These are phyloP conservation scores for Priceomyces melissophilus DNA, from an alignment of 805 yeast genomes.

Conservation along the genomic window DNA sequence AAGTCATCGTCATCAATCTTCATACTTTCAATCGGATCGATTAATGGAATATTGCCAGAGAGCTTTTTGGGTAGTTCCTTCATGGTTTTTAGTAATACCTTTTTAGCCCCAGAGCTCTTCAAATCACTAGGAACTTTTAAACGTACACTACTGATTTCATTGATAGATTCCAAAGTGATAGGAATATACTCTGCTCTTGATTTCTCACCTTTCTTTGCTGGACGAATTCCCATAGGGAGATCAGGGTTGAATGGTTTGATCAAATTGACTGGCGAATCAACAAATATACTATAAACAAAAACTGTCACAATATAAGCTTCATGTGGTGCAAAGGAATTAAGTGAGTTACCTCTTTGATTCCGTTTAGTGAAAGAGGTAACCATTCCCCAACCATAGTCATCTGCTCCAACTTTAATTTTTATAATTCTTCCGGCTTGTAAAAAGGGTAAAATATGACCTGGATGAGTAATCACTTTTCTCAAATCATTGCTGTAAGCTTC, in stretches of 20 bases:
- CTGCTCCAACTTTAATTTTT: slow-evolving; percentile 55
- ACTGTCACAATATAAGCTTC: slow-evolving; percentile 88
- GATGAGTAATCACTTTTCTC: slow-evolving; percentile 83
- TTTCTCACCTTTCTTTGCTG: slow-evolving; percentile 70
- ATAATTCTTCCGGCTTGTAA: slow-evolving; percentile 87
- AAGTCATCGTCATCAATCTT: slow-evolving; percentile 84
- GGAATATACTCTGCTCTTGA: slow-evolving; percentile 78
- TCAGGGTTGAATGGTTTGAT: slow-evolving; percentile 73
- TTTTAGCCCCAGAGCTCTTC: slow-evolving; percentile 54
- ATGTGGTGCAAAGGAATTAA: slow-evolving; percentile 69
- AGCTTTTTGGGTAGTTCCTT: slow-evolving; percentile 78
- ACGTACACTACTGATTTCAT: slow-evolving; percentile 73
- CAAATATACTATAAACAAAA: slow-evolving; percentile 70
- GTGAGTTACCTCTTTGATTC: slow-evolving; percentile 53
- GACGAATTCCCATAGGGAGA: slow-evolving; percentile 87
- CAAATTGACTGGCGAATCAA: slow-evolving; percentile 79
- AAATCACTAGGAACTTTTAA: slow-evolving; percentile 76
- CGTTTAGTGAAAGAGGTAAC: slow-evolving; percentile 77
- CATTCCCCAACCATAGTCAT: slow-evolving; percentile 96
- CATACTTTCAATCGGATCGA: slow-evolving; percentile 92
- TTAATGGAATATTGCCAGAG: slow-evolving; percentile 85
- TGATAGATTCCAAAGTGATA: slow-evolving; percentile 74
- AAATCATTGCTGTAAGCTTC: slow-evolving; percentile 70
- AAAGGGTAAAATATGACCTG: slow-evolving; percentile 78
- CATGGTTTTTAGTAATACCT: slow-evolving; percentile 64